Percentiles rank a stretch among this genome's conserved stretches.
phyloP scores from a whole-genome alignment of 345 rosid genomes.

The Eucalyptus cloeziana region DNA sequence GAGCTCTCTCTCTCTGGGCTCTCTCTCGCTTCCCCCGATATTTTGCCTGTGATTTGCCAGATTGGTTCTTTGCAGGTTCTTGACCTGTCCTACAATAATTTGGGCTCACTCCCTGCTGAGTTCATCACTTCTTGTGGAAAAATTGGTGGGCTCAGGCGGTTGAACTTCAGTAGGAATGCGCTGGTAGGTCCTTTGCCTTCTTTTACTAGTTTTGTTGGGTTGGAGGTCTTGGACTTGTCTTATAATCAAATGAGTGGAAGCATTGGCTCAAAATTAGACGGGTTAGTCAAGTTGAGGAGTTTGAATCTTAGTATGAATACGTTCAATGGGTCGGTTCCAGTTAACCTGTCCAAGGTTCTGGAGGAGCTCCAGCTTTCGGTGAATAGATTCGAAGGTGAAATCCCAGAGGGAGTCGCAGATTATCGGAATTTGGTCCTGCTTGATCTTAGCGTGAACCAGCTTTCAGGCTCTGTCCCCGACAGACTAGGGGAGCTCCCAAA shows the following conservation, averaged over 20 bases:
- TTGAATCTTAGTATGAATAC: slow-evolving; percentile 30
- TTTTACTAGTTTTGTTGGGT: slow-evolving; percentile 32
- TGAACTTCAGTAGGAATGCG: slow-evolving; percentile 43
- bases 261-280: slow-evolving; percentile 27
- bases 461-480: slow-evolving; percentile 37
- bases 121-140: slow-evolving; percentile 29
- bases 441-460: slow-evolving; percentile 34
- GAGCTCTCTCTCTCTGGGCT: slow-evolving; percentile 13
- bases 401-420: slow-evolving; percentile 27
- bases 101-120: slow-evolving; percentile 35
- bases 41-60: slow-evolving; percentile 34
- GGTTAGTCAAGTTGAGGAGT: slow-evolving; percentile 25
- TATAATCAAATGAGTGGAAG: slow-evolving; percentile 18
- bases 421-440: slow-evolving; percentile 21
- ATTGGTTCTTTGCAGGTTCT: slow-evolving; percentile 45
- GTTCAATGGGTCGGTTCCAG: slow-evolving; percentile 34
- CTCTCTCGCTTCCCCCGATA: slow-evolving; percentile 18
- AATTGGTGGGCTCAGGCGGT: slow-evolving; percentile 23
- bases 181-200: slow-evolving; percentile 27
- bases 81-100: slow-evolving; percentile 35
- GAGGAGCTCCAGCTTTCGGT: slow-evolving; percentile 37
- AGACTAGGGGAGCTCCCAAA: slow-evolving; percentile 34
- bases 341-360: slow-evolving; percentile 7
- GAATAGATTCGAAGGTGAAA: slow-evolving; percentile 20
- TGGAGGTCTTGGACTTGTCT: slow-evolving; percentile 54